A percentile compares a stretch with the other conserved stretches of the same genome.
Evolutionary conservation across 225 moss, liverwort and hornwort genomes (phyloP).

Genomic region (Takakia lepidozioides): DNA sequence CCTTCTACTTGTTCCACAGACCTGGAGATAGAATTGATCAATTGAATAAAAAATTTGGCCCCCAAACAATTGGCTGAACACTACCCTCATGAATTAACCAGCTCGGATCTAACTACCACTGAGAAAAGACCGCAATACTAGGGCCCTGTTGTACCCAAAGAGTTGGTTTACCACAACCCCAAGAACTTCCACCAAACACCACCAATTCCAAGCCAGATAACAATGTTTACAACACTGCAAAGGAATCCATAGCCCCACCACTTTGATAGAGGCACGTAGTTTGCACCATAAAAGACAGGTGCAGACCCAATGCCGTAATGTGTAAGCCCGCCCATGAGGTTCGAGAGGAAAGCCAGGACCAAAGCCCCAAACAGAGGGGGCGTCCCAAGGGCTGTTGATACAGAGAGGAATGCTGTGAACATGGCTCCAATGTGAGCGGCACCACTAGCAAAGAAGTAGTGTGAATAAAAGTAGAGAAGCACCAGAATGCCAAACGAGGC

Average conservation of each 20-base stretch:
- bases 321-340: slow-evolving; percentile 96
- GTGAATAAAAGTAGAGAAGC: slow-evolving; percentile 88
- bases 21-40: not conserved
- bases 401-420: slow-evolving; percentile 97
- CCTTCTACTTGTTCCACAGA: not conserved
- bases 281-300: slow-evolving; percentile 92
- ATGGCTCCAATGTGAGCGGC: slow-evolving; percentile 99
- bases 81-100: not conserved
- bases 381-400: slow-evolving; percentile 77
- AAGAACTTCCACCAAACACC: slow-evolving; percentile 91
- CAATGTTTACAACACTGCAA: slow-evolving; percentile 58
- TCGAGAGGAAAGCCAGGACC: slow-evolving; percentile 85
- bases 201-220: slow-evolving; percentile 73
- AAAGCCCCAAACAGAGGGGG: slow-evolving; percentile 89
- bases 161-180: slow-evolving; percentile 69
- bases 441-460: slow-evolving; percentile 96
- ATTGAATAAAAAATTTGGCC: no score
- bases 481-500: slow-evolving; percentile 89
- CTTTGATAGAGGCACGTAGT: slow-evolving; percentile 71
- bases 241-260: slow-evolving; percentile 93
- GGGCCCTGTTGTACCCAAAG: not conserved
- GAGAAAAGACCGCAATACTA: no score
- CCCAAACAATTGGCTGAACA: not conserved
- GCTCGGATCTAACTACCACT: not conserved
- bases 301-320: slow-evolving; percentile 99